These are phyloP conservation scores for Dicorynia guianensis DNA, from an alignment of 306 rosid genomes.

Conservation along the genomic window DNA sequence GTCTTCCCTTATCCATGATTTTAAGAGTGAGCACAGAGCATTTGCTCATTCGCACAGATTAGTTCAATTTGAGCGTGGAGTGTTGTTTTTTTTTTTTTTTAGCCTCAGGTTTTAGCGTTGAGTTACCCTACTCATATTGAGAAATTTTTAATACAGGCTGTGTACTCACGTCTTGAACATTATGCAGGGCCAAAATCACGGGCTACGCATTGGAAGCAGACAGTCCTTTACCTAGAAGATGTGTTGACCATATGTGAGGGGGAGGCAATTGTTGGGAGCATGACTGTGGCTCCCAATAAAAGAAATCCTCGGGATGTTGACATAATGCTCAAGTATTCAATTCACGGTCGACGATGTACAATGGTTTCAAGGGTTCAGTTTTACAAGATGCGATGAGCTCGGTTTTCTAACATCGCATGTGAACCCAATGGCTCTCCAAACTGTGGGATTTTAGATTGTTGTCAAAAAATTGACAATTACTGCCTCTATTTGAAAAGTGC, in stretches of 20 bases:
- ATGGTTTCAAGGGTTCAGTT: conserved; percentile 66
- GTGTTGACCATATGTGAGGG: conserved; percentile 90
- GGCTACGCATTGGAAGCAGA: conserved; percentile 96
- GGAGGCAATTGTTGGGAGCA: conserved; percentile 73
- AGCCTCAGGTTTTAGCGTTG: too few relatives aligned
- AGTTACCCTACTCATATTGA: neutral
- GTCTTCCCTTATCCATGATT: neutral
- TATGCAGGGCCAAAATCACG: conserved; percentile 88
- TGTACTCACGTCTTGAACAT: conserved; percentile 25
- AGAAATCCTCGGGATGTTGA: conserved; percentile 92
- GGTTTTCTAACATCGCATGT: neutral
- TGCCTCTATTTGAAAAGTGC: conserved; percentile 17
- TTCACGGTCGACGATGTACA: conserved; percentile 69
- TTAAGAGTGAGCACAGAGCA: too few relatives aligned
- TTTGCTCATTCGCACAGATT: neutral
- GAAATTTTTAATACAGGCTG: neutral
- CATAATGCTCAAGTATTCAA: conserved; percentile 79
- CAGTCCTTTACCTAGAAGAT: conserved; percentile 92
- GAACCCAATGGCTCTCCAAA: conserved; percentile 6
- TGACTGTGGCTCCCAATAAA: conserved; percentile 84
- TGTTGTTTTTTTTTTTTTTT: too few relatives aligned
- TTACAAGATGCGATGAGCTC: conserved; percentile 84
- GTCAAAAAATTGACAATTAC: conserved; percentile 35
- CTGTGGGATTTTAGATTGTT: conserved; percentile 34
- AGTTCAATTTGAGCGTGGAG: neutral